A percentile compares a stretch with the other conserved stretches of the same genome.
Evolutionary conservation across 805 yeast genomes (phyloP).

Genomic region (Komagataella mondaviorum): DNA sequence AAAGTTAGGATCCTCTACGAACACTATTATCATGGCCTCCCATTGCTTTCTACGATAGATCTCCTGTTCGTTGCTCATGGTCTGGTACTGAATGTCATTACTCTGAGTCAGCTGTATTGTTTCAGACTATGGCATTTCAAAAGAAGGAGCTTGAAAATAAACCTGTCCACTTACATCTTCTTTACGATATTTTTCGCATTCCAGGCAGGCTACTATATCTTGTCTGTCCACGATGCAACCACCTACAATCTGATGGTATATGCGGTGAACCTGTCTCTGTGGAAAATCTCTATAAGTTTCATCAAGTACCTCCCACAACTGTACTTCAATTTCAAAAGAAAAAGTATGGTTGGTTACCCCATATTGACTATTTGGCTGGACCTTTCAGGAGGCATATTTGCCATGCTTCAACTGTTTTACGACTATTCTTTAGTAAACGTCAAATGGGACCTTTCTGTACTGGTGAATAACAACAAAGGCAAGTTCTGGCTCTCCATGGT

Average conservation of each 20-base stretch:
- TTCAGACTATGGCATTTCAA: conserved; percentile 19
- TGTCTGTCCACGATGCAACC: conserved; percentile 6
- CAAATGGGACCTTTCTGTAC: conserved; percentile 13
- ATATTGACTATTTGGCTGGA: conserved; percentile 25
- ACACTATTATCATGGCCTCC: conserved; percentile 16
- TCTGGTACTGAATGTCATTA: conserved; percentile 21
- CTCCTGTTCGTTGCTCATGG: conserved; percentile 36
- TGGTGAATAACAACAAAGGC: conserved; percentile 23
- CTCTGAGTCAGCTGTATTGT: conserved; percentile 23
- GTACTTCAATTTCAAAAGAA: conserved; percentile 23
- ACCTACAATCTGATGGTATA: conserved; percentile 13
- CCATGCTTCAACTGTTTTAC: conserved; percentile 23
- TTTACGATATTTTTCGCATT: conserved; percentile 6
- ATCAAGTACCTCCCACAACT: conserved; percentile 40
- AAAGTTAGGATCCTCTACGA: conserved; percentile 18
- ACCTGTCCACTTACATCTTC: conserved; percentile 9
- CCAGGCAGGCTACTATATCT: conserved; percentile 10
- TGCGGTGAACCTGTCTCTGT: conserved; percentile 26
- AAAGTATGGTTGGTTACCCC: conserved; percentile 32
- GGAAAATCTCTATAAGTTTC: conserved; percentile 28
- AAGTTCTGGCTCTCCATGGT: conserved; percentile 27
- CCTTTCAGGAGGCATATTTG: conserved; percentile 25
- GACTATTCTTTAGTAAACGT: conserved; percentile 20
- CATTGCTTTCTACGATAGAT: conserved; percentile 30
- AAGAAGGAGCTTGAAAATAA: conserved; percentile 14